Conservation (phyloP, 2,329 filamentous ascomycete species). For the Cercospora sojina region DNA sequence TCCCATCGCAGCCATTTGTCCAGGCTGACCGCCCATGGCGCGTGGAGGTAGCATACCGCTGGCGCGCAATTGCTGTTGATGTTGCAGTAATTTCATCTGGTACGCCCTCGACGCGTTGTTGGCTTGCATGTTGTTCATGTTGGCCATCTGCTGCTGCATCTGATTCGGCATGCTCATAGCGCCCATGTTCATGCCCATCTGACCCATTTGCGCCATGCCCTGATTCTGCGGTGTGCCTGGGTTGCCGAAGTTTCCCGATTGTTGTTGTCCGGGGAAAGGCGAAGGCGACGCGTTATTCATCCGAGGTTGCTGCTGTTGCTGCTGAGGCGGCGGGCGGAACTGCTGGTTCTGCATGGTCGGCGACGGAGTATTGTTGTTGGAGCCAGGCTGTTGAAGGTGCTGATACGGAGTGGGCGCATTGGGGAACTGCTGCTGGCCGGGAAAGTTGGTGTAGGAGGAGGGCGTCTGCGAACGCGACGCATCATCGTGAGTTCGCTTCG, state of each 20-base stretch:
- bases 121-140: constrained; percentile 46
- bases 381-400: constrained; percentile 72
- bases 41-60: constrained; percentile 36
- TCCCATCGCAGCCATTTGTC: constrained; percentile 29
- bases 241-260: constrained; percentile 43
- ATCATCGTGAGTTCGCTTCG: constrained; percentile 84
- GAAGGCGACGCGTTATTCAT: constrained; percentile 92
- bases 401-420: constrained; percentile 70
- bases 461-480: constrained; percentile 87
- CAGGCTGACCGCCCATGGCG: constrained; percentile 29
- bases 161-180: constrained; percentile 42
- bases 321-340: constrained; percentile 60
- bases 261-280: constrained; percentile 59
- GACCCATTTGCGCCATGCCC: constrained; percentile 34
- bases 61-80: constrained; percentile 63
- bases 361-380: constrained; percentile 83
- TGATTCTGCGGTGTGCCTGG: constrained; percentile 30
- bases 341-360: constrained; percentile 85
- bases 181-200: constrained; percentile 43
- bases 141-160: constrained; percentile 46
- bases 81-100: constrained; percentile 79
- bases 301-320: constrained; percentile 57
- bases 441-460: constrained; percentile 56
- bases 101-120: constrained; percentile 76
- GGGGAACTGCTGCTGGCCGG: constrained; percentile 58